Evolutionary conservation across 1,284 basidiomycete genomes (phyloP).

Genomic region (Ustilago lituana): DNA sequence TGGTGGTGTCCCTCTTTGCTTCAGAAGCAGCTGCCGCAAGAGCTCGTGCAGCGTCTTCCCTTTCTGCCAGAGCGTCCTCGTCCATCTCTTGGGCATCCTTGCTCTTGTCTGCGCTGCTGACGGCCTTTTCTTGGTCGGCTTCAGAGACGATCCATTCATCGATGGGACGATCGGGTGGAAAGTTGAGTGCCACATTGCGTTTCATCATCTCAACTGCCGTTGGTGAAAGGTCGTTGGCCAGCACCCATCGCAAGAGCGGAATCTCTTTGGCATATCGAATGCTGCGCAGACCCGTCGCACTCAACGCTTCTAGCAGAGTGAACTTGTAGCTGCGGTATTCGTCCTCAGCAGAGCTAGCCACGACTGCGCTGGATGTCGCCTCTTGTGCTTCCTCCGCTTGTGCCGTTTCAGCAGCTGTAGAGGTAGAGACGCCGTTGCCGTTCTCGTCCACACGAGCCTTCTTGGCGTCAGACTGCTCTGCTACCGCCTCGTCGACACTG

Average conservation of each 20-base stretch:
- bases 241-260: slow-evolving; percentile 85
- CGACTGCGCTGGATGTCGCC: not conserved
- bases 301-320: slow-evolving; percentile 90
- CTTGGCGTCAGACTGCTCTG: slow-evolving; percentile 19
- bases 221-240: slow-evolving; percentile 91
- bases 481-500: not conserved
- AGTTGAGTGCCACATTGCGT: slow-evolving; percentile 88
- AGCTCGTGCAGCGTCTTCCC: slow-evolving; percentile 24
- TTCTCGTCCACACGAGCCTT: slow-evolving; percentile 15
- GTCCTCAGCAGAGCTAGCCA: slow-evolving; percentile 4
- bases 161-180: slow-evolving; percentile 72
- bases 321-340: slow-evolving; percentile 75
- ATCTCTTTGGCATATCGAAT: slow-evolving; percentile 99
- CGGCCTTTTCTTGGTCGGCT: not conserved
- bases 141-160: slow-evolving; percentile 51
- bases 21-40: slow-evolving; percentile 8
- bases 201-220: slow-evolving; percentile 87
- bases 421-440: slow-evolving; percentile 3
- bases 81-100: slow-evolving; percentile 14
- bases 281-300: slow-evolving; percentile 91
- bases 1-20: not conserved
- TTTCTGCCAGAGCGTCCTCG: slow-evolving; percentile 32
- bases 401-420: not conserved
- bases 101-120: not conserved
- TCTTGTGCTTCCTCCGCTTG: not conserved